phyloP scores from a whole-genome alignment of 495 filamentous ascomycete genomes.

The Penicillium simplicissimum region DNA sequence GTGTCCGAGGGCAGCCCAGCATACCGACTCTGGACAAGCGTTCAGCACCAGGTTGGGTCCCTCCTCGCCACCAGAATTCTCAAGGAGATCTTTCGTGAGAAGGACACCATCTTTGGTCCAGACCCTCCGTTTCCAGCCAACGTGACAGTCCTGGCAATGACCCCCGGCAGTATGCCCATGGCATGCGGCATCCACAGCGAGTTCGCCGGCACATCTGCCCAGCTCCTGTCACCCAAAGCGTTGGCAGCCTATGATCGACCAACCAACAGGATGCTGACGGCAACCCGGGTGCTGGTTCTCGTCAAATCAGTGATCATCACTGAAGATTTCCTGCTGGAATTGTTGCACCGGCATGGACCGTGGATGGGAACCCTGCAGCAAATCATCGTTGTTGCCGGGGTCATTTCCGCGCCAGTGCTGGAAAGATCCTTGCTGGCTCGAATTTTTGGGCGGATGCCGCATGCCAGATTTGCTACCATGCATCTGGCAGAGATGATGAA shows the following conservation, averaged over 20 bases:
- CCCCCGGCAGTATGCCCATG: not conserved
- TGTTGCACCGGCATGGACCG: not conserved
- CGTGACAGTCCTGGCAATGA: not conserved
- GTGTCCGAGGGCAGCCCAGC: not conserved
- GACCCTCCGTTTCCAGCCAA: too few species aligned
- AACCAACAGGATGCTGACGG: not conserved
- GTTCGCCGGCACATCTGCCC: not conserved
- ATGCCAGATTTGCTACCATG: not conserved
- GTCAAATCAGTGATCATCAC: not conserved
- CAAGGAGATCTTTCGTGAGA: not conserved
- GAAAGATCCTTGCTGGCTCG: not conserved
- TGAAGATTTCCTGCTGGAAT: not conserved
- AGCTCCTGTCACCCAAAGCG: not conserved
- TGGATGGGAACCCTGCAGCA: not conserved
- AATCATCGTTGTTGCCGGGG: not conserved
- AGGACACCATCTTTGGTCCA: not conserved
- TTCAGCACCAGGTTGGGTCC: not conserved
- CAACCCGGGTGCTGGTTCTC: not conserved
- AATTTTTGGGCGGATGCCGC: not conserved
- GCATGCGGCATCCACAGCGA: not conserved
- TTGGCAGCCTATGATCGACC: not conserved
- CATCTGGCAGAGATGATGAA: not conserved
- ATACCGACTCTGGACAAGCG: not conserved
- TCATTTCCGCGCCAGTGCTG: not conserved
- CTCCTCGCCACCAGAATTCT: not conserved